These are phyloP conservation scores for Neofusicoccum kwambonambiense DNA, from an alignment of 2,329 filamentous ascomycete species.

Conservation along the genomic window DNA sequence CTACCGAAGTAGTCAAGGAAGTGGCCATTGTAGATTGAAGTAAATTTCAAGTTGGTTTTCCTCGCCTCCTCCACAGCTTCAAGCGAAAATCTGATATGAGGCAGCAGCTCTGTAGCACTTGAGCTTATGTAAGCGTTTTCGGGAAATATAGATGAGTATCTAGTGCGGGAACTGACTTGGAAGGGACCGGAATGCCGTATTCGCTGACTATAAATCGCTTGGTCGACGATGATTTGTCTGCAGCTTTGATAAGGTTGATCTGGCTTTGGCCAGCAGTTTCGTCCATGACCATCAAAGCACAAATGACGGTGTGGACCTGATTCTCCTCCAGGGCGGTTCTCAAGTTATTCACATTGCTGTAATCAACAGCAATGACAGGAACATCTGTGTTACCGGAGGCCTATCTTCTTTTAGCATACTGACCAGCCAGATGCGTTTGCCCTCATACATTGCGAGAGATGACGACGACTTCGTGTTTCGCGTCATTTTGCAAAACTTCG, in stretches of 20 bases:
- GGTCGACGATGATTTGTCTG: constrained; percentile 39
- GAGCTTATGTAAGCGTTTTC: not conserved
- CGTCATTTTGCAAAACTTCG: constrained; percentile 39
- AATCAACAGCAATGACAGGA: constrained; percentile 28
- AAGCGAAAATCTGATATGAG: not conserved
- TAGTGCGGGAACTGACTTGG: not conserved
- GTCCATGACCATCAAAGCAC: constrained; percentile 37
- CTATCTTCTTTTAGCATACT: not conserved
- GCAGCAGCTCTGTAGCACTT: not conserved
- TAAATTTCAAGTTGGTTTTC: constrained; percentile 28
- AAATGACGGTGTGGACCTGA: constrained; percentile 48
- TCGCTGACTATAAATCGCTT: constrained; percentile 45
- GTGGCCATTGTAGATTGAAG: constrained; percentile 26
- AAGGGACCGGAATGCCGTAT: not conserved
- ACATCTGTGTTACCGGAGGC: not conserved
- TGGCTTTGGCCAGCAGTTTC: constrained; percentile 34
- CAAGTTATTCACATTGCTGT: constrained; percentile 31
- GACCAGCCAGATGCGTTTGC: not conserved
- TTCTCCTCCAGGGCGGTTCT: constrained; percentile 34
- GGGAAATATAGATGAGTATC: not conserved
- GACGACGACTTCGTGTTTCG: constrained; percentile 41
- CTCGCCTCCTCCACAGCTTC: constrained; percentile 20
- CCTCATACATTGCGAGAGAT: constrained; percentile 41
- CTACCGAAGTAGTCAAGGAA: constrained; percentile 34
- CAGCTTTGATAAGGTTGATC: constrained; percentile 46